Evolutionary conservation across 139 green algal genomes (phyloP), one percentile per base, ranked within the genome.

Genomic region (Chlorella sp.): DNA sequence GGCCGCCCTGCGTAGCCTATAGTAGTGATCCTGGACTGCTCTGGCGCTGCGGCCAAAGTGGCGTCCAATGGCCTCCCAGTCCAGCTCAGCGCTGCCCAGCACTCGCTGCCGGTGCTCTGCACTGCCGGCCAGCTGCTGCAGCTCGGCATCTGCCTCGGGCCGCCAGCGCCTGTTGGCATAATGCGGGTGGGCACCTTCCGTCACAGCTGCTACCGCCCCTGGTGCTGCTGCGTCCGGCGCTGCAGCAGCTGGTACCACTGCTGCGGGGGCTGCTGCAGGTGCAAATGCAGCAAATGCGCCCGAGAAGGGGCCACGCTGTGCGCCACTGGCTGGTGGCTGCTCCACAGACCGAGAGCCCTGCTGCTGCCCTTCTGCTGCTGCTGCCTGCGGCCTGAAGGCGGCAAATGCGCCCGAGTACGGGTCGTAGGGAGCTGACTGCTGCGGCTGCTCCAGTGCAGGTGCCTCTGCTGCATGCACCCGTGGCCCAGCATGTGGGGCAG

Each of bases 121-220:
- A n/a, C 44, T 56, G 39, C 26, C 39, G 26, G 70, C 70, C 70
- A 78, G 70, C 70, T 17, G 70, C 39, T 7, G 70, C 70, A 78
- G 70, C 70, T 78, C 12, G 1, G 13, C 39, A 26, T 78, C 70
- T n/a, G 39, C 39, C 41, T 60, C 70, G 13, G 26, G 70, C 12
- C 30, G n/a, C 70, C 70, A 60, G 1, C 70, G 41, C 39, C 30
- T 36, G 30, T 34, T 71, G 64, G 64, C n/a, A 3, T 9, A 60
- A 60, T 9, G 51, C 15, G 51, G 51, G 11, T 60, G 51, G 51
- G 51, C n/a, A n/a, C n/a, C 51, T 5, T n/a, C n/a, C n/a, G n/a
- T n/a, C n/a, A n/a, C n/a, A n/a, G 4, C 28, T 32, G 20, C 60
- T 16, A 23, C 23, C 21, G 21, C 60, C 32, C 21, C 60, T 67